phyloP scores from a whole-genome alignment of 305 asterid genomes.

The Solanum hybrid region DNA sequence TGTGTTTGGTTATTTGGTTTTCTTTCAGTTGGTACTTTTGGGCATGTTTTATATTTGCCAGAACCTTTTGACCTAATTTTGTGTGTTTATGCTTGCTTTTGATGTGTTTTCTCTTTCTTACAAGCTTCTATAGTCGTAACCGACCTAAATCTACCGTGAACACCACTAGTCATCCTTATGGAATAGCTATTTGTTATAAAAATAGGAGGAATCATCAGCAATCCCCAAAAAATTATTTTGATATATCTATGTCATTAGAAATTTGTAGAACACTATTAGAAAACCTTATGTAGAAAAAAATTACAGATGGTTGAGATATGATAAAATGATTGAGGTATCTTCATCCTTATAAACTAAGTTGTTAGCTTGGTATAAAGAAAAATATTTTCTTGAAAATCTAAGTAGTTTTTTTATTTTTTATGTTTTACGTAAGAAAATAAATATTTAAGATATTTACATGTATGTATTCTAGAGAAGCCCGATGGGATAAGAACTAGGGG shows the following conservation, averaged over 20 bases:
- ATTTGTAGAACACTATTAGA: not conserved
- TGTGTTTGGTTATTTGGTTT: not conserved
- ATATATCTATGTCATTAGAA: not conserved
- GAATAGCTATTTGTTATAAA: not conserved
- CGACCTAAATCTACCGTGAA: not conserved
- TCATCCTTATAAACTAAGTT: not conserved
- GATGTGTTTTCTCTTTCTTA: not conserved
- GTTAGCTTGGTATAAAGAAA: not conserved
- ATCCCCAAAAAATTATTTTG: not conserved
- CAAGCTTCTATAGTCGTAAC: not conserved
- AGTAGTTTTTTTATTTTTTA: not conserved
- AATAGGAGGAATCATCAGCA: not conserved
- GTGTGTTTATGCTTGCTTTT: not conserved
- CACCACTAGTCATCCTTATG: not conserved
- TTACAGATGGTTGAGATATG: not conserved
- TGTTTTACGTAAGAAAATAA: not conserved
- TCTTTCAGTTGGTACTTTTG: not conserved
- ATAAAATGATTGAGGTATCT: not conserved
- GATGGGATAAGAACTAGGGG: not conserved
- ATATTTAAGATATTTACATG: not conserved
- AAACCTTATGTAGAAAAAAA: not conserved
- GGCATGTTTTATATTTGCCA: not conserved
- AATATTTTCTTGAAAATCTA: not conserved
- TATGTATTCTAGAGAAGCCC: not conserved
- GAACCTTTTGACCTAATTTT: not conserved